A percentile compares a stretch with the other conserved stretches of the same genome.
These are phyloP conservation scores for Candida oleophila DNA, from an alignment of 805 yeast species.

Conservation along the genomic window DNA sequence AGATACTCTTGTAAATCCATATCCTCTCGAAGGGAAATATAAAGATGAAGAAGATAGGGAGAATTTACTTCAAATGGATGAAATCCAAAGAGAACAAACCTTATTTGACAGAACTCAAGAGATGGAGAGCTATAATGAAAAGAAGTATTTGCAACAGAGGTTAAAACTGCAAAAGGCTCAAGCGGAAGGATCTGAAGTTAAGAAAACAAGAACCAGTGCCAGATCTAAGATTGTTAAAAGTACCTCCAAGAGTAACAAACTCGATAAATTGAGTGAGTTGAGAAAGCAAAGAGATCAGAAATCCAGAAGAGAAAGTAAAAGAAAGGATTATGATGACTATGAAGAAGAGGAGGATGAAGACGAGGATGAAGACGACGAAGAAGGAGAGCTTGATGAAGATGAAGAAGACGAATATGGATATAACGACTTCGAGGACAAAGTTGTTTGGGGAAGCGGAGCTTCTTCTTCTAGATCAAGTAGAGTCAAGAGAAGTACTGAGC, in stretches of 20 bases:
- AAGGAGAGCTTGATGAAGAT: conserved; percentile 42
- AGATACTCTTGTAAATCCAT: conserved; percentile 60
- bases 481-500: conserved; percentile 29
- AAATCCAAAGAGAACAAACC: conserved; percentile 87
- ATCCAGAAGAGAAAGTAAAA: conserved; percentile 37
- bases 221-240: conserved; percentile 27
- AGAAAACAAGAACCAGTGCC: conserved; percentile 39
- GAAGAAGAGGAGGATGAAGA: conserved; percentile 42
- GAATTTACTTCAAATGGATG: conserved; percentile 71
- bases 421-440: conserved; percentile 26
- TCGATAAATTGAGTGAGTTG: conserved; percentile 66
- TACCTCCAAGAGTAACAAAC: conserved; percentile 36
- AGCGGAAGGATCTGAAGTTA: conserved; percentile 14
- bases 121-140: conserved; percentile 83
- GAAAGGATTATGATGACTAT: conserved; percentile 38
- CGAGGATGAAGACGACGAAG: conserved; percentile 41
- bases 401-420: conserved; percentile 34
- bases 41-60: conserved; percentile 77
- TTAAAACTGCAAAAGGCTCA: conserved; percentile 53
- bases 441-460: conserved; percentile 36
- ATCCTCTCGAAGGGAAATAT: conserved; percentile 91
- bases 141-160: conserved; percentile 79
- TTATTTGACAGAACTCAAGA: conserved; percentile 92
- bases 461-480: conserved; percentile 15
- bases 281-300: conserved; percentile 73